These are phyloP conservation scores for Trypanosoma mega DNA, from an alignment of 208 protist genomes.

Conservation along the genomic window DNA sequence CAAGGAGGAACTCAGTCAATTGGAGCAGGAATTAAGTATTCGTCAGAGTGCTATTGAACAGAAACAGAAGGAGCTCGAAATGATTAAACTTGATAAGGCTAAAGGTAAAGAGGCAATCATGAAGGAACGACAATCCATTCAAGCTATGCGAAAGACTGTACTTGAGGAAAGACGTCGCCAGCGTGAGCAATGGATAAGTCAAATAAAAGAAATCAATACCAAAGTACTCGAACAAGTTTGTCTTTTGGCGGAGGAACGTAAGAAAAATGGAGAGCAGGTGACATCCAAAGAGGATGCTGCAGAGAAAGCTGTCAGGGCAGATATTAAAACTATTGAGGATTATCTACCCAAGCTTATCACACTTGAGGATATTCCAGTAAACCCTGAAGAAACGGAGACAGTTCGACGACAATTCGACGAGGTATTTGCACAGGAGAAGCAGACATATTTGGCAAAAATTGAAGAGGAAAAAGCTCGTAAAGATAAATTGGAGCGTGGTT, in stretches of 20 bases:
- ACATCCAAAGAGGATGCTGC: conserved; percentile 70
- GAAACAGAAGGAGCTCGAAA: conserved; percentile 89
- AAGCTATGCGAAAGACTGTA: conserved; percentile 71
- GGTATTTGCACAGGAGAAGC: conserved; percentile 82
- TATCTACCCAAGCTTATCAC: conserved; percentile 89
- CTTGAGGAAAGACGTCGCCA: conserved; percentile 71
- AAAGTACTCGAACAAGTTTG: conserved; percentile 80
- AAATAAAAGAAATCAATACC: conserved; percentile 89
- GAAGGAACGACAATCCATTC: conserved; percentile 66
- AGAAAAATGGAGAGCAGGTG: conserved; percentile 61
- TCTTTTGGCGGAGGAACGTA: conserved; percentile 68
- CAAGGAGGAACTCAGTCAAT: conserved; percentile 71
- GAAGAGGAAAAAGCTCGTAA: conserved; percentile 85
- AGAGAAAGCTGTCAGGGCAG: conserved; percentile 69
- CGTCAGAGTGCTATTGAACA: conserved; percentile 69
- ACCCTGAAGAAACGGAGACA: conserved; percentile 81
- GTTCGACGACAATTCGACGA: conserved; percentile 88
- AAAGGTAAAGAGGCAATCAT: conserved; percentile 84
- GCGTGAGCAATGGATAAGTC: conserved; percentile 87
- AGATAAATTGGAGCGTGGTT: conserved; percentile 86
- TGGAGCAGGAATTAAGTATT: conserved; percentile 78
- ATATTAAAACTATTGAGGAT: conserved; percentile 86
- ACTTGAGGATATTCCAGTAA: conserved; percentile 81
- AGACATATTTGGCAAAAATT: conserved; percentile 71
- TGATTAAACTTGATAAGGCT: conserved; percentile 81